phyloP scores from a whole-genome alignment of 768 basidiomycete species.

The Rhodotorula graminis region DNA sequence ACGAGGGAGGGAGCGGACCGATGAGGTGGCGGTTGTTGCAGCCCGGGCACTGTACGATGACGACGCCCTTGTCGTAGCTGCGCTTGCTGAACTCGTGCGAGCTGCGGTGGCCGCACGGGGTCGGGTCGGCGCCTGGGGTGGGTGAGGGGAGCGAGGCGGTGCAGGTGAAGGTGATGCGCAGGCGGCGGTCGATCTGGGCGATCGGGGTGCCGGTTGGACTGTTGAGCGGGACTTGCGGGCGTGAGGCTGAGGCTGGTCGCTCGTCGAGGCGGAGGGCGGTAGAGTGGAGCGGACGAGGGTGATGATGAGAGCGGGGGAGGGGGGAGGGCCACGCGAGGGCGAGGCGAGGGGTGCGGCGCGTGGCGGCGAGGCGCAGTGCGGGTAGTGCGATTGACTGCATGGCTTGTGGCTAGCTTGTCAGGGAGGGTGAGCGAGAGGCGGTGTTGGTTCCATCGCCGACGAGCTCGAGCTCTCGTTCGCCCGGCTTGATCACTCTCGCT shows the following conservation, averaged over 20 bases:
- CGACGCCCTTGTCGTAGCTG: slow-evolving; percentile 81
- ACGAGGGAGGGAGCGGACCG: neutral
- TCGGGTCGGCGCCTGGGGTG: slow-evolving; percentile 23
- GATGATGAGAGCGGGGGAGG: neutral
- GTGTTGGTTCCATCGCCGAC: too few relatives aligned
- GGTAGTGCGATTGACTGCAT: too few relatives aligned
- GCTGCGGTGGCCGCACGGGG: slow-evolving; percentile 65
- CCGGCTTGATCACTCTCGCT: too few relatives aligned
- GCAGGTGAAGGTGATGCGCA: slow-evolving; percentile 81
- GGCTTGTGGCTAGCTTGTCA: too few relatives aligned
- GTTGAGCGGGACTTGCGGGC: slow-evolving; percentile 1
- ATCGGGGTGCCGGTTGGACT: slow-evolving; percentile 13
- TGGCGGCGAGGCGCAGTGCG: too few relatives aligned
- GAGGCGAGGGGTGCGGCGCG: too few relatives aligned
- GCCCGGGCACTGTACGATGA: slow-evolving; percentile 82
- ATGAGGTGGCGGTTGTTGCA: slow-evolving; percentile 74
- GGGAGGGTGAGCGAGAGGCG: too few relatives aligned
- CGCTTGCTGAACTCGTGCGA: slow-evolving; percentile 80
- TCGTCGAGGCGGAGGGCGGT: neutral
- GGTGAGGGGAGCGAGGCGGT: slow-evolving; percentile 54
- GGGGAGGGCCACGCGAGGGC: neutral
- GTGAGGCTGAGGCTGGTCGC: neutral
- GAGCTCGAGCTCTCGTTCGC: too few relatives aligned
- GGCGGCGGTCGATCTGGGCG: slow-evolving; percentile 55
- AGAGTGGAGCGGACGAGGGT: neutral